These are phyloP conservation scores for Spathaspora hagerdaliae DNA, from an alignment of 805 yeast genomes.

Conservation along the genomic window DNA sequence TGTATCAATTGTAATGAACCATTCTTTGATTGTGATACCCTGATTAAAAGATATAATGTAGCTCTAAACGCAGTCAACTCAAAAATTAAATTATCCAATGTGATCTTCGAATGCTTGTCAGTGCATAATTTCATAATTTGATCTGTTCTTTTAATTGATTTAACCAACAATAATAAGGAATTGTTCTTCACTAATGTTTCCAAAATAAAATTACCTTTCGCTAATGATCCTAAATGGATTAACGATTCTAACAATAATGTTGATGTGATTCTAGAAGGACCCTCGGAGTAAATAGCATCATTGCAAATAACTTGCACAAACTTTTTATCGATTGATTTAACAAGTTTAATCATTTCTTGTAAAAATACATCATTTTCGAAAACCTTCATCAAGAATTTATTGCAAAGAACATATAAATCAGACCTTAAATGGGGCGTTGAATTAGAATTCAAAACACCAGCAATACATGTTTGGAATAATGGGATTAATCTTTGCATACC, in stretches of 20 bases:
- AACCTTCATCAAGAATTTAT: conserved; percentile 56
- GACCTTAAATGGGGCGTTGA: conserved; percentile 68
- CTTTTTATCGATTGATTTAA: conserved; percentile 56
- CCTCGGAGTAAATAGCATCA: conserved; percentile 80
- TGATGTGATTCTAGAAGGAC: conserved; percentile 70
- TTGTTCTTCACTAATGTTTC: conserved; percentile 63
- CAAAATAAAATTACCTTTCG: conserved; percentile 54
- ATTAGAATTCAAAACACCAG: conserved; percentile 68
- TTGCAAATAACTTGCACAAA: conserved; percentile 63
- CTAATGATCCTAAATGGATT: conserved; percentile 50
- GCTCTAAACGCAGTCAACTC: conserved; percentile 78
- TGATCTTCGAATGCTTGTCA: conserved; percentile 22
- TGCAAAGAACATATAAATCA: conserved; percentile 72
- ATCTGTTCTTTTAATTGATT: conserved; percentile 67
- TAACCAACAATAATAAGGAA: conserved; percentile 58
- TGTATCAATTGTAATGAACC: conserved; percentile 80
- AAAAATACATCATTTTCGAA: conserved; percentile 38
- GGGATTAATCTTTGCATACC: conserved; percentile 55
- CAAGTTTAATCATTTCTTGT: conserved; percentile 46
- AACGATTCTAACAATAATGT: conserved; percentile 69
- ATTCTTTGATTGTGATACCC: conserved; percentile 68
- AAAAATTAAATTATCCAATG: conserved; percentile 55
- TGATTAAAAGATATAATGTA: conserved; percentile 60
- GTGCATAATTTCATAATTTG: conserved; percentile 46
- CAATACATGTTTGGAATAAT: conserved; percentile 67